These are phyloP conservation scores for Umbelopsis isabellina DNA, from an alignment of 192 early-diverging fungal genomes.

Conservation along the genomic window DNA sequence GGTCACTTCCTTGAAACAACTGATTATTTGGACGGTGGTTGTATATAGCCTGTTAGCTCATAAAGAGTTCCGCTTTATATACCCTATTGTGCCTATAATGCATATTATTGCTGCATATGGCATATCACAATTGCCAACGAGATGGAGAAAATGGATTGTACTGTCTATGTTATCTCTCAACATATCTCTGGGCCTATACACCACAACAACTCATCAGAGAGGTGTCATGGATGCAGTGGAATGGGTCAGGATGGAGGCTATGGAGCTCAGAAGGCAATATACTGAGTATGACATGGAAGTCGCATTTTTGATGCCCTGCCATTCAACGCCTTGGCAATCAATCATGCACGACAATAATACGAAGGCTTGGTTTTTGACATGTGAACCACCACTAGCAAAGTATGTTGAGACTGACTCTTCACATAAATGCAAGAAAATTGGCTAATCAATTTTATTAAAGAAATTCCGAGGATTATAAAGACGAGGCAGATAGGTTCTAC, in stretches of 20 bases:
- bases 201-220: conserved; percentile 82
- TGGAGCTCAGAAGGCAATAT: background rate
- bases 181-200: conserved; percentile 69
- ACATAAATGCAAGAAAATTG: background rate
- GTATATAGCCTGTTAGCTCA: conserved; percentile 83
- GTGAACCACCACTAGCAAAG: conserved; percentile 81
- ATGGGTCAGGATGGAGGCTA: conserved; percentile 63
- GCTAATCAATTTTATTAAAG: background rate
- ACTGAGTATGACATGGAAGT: conserved; percentile 42
- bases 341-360: conserved; percentile 68
- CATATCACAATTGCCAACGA: conserved; percentile 27
- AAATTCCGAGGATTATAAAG: conserved; percentile 41
- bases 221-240: conserved; percentile 89
- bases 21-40: conserved; percentile 52
- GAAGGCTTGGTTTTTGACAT: conserved; percentile 85
- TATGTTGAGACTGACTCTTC: conserved; percentile 31
- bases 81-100: conserved; percentile 77
- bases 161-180: conserved; percentile 67
- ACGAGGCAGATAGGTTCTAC: conserved; percentile 86
- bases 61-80: conserved; percentile 97
- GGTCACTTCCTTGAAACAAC: conserved; percentile 30
- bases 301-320: conserved; percentile 94
- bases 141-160: conserved; percentile 21
- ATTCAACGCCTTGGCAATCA: conserved; percentile 94
- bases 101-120: conserved; percentile 52